Base-by-base conservation (phyloP, 805 yeast species). In the Candida krabiensis region DNA sequence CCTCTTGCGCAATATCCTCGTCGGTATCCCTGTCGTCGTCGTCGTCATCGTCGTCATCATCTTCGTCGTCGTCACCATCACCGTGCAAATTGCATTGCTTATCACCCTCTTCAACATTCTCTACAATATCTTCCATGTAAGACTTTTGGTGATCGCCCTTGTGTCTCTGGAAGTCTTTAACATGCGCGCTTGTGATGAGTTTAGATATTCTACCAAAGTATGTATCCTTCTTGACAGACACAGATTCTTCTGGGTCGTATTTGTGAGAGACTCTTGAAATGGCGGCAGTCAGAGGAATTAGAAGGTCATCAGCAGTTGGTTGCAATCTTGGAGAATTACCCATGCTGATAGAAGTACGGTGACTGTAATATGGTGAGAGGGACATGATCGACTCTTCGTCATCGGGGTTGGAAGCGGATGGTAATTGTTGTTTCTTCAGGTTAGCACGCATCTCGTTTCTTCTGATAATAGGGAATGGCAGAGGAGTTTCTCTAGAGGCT, bases 401-500 rank as follows among this genome's bases (percentile, higher is more conserved):
- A 11, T 7, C 11, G 7, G 9, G 9, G 11, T 8, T 21, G 24
- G 24, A 11, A 7, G 9, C 24, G 7, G 7, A 11, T 8, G 24
- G 11, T 8, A 11, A 21, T 21, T 21, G 24, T 16, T 33, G 36
- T 19, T 22, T 12, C 18, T 15, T 22, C 11, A 33, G 6, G 11
- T 9, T 24, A 13, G 13, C 28, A 6, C 26, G 21, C 2, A 31
- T 8, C 12, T 24, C 25, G 19, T 30, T 48, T 17, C 52, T 34
- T 12, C 36, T 35, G 13, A 42, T 69, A 5, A 75, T 58, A 2
- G 79, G 75, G 47, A 88, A 90, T 0, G 98, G 98, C 37, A 90
- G 64, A 2, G 90, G 85, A 9, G 87, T 67, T 44, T 91, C 96
- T 41, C 93, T 77, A 9, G 93, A 81, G 0, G 96, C 97, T 47